phyloP scores from a whole-genome alignment of 768 basidiomycete genomes.

The Suillus placidus region DNA sequence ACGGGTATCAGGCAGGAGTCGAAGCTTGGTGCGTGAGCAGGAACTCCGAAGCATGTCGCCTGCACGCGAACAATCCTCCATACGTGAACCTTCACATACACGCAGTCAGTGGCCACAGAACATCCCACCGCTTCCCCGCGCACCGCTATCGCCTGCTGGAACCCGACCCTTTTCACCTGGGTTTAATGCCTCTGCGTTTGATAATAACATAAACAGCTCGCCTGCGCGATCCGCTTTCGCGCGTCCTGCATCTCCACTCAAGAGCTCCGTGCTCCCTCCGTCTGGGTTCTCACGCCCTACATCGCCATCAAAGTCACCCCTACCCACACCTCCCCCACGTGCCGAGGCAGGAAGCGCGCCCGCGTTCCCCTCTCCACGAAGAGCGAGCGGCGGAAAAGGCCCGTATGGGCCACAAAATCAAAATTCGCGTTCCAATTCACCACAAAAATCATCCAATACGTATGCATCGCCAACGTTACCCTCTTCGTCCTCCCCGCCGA shows the following conservation, averaged over 20 bases:
- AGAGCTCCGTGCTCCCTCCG: constrained; percentile 2
- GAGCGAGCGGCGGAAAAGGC: neutral
- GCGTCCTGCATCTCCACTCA: constrained; percentile 2
- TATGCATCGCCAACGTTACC: constrained; percentile 24
- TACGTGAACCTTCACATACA: constrained; percentile 15
- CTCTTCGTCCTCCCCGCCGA: constrained; percentile 16
- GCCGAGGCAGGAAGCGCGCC: neutral
- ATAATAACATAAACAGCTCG: neutral
- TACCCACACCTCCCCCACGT: neutral
- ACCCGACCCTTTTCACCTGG: neutral
- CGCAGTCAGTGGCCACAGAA: constrained; percentile 22
- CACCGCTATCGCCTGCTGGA: constrained; percentile 18
- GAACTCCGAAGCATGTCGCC: constrained; percentile 11
- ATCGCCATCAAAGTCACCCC: constrained; percentile 6
- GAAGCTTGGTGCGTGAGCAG: constrained; percentile 14
- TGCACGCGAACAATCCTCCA: neutral
- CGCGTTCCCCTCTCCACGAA: neutral
- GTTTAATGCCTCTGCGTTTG: constrained; percentile 15
- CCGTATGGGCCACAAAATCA: neutral
- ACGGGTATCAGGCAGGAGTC: constrained; percentile 5
- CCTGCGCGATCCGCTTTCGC: constrained; percentile 2
- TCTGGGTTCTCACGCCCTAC: constrained; percentile 12
- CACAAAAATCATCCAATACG: neutral
- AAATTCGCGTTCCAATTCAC: neutral
- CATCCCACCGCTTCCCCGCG: constrained; percentile 33